Evolutionary conservation across 257 asterid species (phyloP).

Genomic region (Coffea canephora): DNA sequence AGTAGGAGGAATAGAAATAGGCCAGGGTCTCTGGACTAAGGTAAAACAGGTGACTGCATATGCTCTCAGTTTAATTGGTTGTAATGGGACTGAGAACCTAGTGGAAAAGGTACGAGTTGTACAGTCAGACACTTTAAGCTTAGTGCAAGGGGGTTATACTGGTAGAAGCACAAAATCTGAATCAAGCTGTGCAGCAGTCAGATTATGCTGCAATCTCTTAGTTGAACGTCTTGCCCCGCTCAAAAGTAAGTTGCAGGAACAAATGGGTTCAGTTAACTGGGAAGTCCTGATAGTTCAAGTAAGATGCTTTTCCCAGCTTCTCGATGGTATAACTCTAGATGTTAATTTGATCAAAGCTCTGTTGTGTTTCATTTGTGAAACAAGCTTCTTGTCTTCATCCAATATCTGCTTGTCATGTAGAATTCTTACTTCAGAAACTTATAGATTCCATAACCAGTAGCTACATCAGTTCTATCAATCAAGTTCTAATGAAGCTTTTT

Average conservation of each 20-base stretch:
- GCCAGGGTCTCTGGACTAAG: too few species aligned
- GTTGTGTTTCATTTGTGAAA: background rate
- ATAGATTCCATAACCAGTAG: background rate
- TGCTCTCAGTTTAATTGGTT: too few species aligned
- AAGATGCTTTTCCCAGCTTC: background rate
- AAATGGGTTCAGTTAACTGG: too few species aligned
- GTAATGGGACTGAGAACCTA: too few species aligned
- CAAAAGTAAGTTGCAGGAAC: too few species aligned
- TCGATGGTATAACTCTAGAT: background rate
- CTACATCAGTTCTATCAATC: too few species aligned
- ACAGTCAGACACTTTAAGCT: conserved; percentile 67
- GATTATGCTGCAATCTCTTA: too few species aligned
- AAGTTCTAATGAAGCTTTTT: background rate
- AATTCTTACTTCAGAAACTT: background rate
- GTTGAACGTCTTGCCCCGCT: too few species aligned
- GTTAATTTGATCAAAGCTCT: background rate
- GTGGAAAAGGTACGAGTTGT: conserved; percentile 5
- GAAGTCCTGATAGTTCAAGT: conserved; percentile 33
- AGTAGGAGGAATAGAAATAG: too few species aligned
- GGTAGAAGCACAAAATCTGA: conserved; percentile 78
- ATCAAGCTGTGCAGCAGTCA: conserved; percentile 69
- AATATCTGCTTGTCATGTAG: background rate
- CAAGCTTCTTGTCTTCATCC: background rate
- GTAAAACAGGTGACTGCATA: too few species aligned
- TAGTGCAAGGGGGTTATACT: conserved; percentile 66